Conservation (phyloP, 495 filamentous ascomycete genomes). For the Annulohypoxylon moriforme region DNA sequence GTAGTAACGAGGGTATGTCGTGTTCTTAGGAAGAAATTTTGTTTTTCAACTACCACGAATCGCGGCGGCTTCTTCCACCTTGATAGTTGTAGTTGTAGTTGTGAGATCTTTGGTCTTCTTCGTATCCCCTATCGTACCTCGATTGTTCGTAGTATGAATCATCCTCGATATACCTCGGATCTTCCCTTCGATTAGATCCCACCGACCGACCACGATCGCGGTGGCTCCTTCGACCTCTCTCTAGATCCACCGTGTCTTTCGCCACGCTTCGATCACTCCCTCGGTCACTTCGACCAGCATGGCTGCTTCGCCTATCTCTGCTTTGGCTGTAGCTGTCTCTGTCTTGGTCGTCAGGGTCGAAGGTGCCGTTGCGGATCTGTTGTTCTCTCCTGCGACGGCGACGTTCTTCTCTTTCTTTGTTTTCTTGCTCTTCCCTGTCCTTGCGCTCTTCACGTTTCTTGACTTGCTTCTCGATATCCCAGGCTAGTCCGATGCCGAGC, state of each 20-base stretch:
- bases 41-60: constrained; percentile 35
- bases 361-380: constrained; percentile 14
- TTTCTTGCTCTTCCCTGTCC: constrained; percentile 32
- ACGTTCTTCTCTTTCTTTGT: constrained; percentile 10
- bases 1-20: not conserved
- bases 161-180: constrained; percentile 33
- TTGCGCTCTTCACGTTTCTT: constrained; percentile 43
- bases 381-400: constrained; percentile 11
- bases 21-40: not conserved
- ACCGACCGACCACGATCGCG: constrained; percentile 23
- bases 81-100: constrained; percentile 15
- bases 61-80: constrained; percentile 35
- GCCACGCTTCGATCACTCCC: constrained; percentile 17
- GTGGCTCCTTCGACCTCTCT: not conserved
- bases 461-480: constrained; percentile 49
- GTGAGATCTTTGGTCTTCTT: constrained; percentile 10
- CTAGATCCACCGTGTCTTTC: constrained; percentile 23
- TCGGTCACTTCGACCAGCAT: constrained; percentile 3
- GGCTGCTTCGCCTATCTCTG: constrained; percentile 10
- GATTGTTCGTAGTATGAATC: constrained; percentile 36
- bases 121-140: constrained; percentile 22
- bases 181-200: constrained; percentile 12
- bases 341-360: not conserved
- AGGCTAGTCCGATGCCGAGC: constrained; percentile 43
- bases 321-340: not conserved